Conservation (phyloP, 2,329 filamentous ascomycete genomes). For the Aureobasidium zeae region DNA sequence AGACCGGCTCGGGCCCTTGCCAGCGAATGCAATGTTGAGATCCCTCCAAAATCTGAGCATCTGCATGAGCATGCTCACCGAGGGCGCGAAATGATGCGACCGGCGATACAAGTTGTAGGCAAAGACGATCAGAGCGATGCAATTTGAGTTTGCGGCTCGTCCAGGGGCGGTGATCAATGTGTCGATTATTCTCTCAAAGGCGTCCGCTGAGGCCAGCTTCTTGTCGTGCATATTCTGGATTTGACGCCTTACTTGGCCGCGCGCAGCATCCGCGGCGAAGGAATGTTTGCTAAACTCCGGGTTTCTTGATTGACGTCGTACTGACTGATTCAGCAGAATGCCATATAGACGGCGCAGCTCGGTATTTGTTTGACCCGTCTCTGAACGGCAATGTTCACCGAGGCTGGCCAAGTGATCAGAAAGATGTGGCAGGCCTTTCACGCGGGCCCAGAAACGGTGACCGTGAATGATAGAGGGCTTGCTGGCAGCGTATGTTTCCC, state of each 20-base stretch:
- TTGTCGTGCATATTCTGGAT: neutral
- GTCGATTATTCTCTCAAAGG: neutral
- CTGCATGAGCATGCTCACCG: neutral
- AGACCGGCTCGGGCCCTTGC: neutral
- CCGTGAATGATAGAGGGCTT: neutral
- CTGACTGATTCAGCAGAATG: neutral
- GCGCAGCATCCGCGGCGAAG: neutral
- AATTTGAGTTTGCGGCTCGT: neutral
- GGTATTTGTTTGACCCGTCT: neutral
- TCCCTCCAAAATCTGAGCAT: conserved; percentile 1
- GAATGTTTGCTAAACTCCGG: neutral
- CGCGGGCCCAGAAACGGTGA: neutral
- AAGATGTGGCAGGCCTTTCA: neutral
- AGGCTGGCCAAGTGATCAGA: neutral
- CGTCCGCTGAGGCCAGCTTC: neutral
- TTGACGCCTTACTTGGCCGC: neutral
- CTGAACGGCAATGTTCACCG: neutral
- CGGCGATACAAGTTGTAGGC: neutral
- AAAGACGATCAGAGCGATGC: neutral
- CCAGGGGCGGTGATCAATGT: neutral
- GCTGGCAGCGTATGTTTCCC: conserved; percentile 1
- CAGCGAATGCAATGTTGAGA: neutral
- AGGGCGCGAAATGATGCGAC: neutral
- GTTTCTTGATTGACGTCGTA: neutral
- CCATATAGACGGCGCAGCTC: neutral